Base-by-base conservation (phyloP, 495 filamentous ascomycete genomes). In the Daldinia concentrica region DNA sequence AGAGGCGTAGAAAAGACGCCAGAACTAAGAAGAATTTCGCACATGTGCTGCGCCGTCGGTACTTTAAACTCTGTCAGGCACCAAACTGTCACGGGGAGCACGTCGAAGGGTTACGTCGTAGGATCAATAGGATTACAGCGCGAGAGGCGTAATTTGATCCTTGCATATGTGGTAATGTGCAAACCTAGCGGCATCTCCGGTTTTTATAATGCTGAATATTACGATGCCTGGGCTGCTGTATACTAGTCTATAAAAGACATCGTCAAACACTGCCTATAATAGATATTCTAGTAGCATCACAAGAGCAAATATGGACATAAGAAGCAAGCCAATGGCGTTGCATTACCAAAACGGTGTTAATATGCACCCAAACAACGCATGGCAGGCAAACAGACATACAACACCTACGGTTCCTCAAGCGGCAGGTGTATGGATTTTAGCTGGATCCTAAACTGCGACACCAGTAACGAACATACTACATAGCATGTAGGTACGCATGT, bases 101-200 rank as follows among this genome's bases (percentile, higher is more conserved):
- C 60, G 62, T 41, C 48, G 61, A 57, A 55, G 34, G 70, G 70
- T 68, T 65, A 41, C 70, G 64, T 58, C 26, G 70, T 26, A 65
- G 70, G 70, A 73, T 73, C 65, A 62, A 64, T 68, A 73, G 70
- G 70, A 73, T 68, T 73, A 43, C 58, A 65, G 56, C 51, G 61
- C 57, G 41, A 56, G 30, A 64, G 60, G 50, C 50, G 69, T 51
- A 68, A 73, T 66, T 73, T 62, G 61, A 68, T 65, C 70, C 70
- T 68, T 73, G 61, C 65, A 43, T 65, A 55, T 12, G 32, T 51
- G 11, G 12, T 36, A 14, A 55, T 41, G 43, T 59, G 7, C n/a
- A 7, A 24, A 48, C 62, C 37, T 54, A 24, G 41, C 48, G 54
- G 54, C 54, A 57, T 36, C 30, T 57, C 54, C 37, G 60, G 56